Evolutionary conservation across 1,139 yeast species (phyloP), one percentile per base, ranked within the genome.

Genomic region (Yamadazyma spencermartinsiae): DNA sequence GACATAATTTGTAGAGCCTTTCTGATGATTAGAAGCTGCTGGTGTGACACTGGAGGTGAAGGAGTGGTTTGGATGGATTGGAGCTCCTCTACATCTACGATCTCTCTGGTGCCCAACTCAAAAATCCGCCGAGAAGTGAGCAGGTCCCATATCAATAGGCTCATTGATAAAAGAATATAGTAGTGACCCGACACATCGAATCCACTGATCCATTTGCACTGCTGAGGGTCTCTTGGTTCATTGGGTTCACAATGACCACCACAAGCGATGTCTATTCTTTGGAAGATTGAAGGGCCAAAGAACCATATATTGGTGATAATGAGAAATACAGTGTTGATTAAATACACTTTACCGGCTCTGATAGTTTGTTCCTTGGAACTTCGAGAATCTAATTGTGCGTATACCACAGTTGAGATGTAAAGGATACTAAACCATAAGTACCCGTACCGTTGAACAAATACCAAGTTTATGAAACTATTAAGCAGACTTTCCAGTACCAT

Each of bases 121-220:
- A 29, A 4, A 9, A 29, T 29, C 12, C 16, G 21, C 10, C 15
- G 17, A 37, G 36, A 40, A 32, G 41, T 37, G 31, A 68, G 37
- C 40, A 69, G 76, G 32, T 61, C 52, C 64, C 74, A 59, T 3
- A 74, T 41, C 6, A 76, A 56, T 42, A 76, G 49, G 39, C 80
- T 70, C 31, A 75, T 60, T n/a, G 79, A 72, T 1, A 72, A 57
- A 3, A 80, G 48, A 34, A 80, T 68, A 48, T 77, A 76, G 42
- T 72, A 74, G 54, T 82, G 89, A 0, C 89, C 87, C 19, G 86
- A 80, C 1, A 75, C 57, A 52, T 82, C 87, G 45, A 79, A 78
- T 3, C 83, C 84, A 27, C 77, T 74, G 4, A 54, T 55, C 84
- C 86, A 82, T n/a, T n/a, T n/a, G n/a, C n/a, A n/a, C 18, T 41